phyloP scores from a whole-genome alignment of 495 filamentous ascomycete species.

The Letharia columbiana region DNA sequence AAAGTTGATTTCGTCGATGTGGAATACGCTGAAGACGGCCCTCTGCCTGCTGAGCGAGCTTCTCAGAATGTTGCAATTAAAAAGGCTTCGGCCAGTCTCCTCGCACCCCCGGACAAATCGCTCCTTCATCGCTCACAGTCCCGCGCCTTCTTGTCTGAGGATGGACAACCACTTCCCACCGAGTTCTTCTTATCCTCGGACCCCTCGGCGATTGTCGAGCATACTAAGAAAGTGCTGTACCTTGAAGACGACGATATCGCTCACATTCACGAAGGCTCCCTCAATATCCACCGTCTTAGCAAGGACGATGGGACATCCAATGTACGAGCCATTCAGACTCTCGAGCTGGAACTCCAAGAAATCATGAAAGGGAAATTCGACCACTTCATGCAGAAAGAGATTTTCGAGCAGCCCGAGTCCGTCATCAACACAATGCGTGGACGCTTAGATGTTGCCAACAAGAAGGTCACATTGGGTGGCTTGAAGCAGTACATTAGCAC shows the following conservation, averaged over 20 bases:
- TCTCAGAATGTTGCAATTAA: conserved; percentile 95
- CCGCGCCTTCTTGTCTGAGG: conserved; percentile 95
- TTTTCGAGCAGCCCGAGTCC: conserved; percentile 98
- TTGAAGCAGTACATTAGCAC: conserved; percentile 92
- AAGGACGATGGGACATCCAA: conserved; percentile 96
- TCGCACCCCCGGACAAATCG: conserved; percentile 89
- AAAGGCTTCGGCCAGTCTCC: conserved; percentile 73
- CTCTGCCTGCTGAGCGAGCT: conserved; percentile 86
- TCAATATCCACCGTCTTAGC: conserved; percentile 96
- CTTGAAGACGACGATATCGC: conserved; percentile 99
- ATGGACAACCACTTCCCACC: conserved; percentile 92
- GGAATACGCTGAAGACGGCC: conserved; percentile 79
- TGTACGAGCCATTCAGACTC: conserved; percentile 92
- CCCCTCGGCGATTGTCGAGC: conserved; percentile 95
- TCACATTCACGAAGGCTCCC: conserved; percentile 95
- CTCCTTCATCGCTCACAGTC: conserved; percentile 96
- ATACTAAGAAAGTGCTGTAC: conserved; percentile 99
- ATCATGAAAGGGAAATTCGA: conserved; percentile 99
- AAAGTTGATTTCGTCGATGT: conserved; percentile 99
- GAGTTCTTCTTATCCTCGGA: conserved; percentile 99
- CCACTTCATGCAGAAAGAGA: conserved; percentile 99
- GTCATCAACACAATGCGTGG: conserved; percentile 99
- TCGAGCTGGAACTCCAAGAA: conserved; percentile 97
- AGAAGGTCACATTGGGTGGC: conserved; percentile 89
- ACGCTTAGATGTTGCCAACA: conserved; percentile 85